Conservation (phyloP, 1,139 yeast species). For the Candida pseudoviswanathii region DNA sequence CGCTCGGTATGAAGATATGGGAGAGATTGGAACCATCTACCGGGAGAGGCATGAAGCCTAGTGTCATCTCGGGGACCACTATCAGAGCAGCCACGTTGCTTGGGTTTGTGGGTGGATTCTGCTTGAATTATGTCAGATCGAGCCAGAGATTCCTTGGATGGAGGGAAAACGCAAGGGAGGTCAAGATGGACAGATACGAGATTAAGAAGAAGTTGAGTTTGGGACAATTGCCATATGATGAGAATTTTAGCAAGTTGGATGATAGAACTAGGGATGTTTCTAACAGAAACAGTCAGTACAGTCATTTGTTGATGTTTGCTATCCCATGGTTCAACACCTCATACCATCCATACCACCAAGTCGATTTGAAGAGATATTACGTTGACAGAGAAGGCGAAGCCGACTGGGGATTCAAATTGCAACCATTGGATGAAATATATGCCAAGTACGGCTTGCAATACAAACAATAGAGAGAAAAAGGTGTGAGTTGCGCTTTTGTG, state of each 20-base stretch:
- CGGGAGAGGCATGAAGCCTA: conserved; percentile 59
- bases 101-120: conserved; percentile 74
- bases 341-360: conserved; percentile 83
- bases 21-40: conserved; percentile 65
- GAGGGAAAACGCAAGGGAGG: conserved; percentile 74
- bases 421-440: conserved; percentile 49
- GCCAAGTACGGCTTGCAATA: conserved; percentile 38
- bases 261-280: conserved; percentile 78
- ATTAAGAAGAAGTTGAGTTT: conserved; percentile 66
- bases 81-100: conserved; percentile 61
- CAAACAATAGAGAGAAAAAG: not conserved
- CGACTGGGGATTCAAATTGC: conserved; percentile 49
- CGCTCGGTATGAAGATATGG: conserved; percentile 60
- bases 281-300: conserved; percentile 77
- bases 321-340: conserved; percentile 86
- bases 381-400: conserved; percentile 62
- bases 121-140: conserved; percentile 65
- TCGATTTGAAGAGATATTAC: conserved; percentile 68
- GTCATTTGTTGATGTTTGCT: conserved; percentile 61
- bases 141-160: conserved; percentile 78
- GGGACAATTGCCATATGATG: conserved; percentile 67
- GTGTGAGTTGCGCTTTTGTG: not conserved
- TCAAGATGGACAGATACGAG: conserved; percentile 71
- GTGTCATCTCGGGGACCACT: conserved; percentile 56
- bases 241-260: conserved; percentile 59